These are phyloP conservation scores for Canariomyces notabilis DNA, from an alignment of 2,329 filamentous ascomycete species.

Conservation along the genomic window DNA sequence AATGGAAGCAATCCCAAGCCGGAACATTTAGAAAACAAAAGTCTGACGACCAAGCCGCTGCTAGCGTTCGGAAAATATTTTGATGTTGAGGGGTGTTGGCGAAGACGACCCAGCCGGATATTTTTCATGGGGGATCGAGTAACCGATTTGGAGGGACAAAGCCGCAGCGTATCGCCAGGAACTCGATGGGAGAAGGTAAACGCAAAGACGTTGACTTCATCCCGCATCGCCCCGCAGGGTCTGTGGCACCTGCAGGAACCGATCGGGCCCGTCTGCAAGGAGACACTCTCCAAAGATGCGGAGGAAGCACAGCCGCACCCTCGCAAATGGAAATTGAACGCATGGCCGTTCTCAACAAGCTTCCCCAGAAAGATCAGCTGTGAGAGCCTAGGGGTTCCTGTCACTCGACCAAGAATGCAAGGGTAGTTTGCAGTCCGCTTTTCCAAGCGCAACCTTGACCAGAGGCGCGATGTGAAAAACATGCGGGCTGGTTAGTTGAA, in stretches of 20 bases:
- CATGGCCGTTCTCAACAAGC: neutral
- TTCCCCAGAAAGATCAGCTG: constrained; percentile 9
- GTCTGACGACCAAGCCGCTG: neutral
- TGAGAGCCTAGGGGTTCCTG: neutral
- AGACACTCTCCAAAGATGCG: neutral
- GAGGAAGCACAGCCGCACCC: neutral
- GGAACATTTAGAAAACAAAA: constrained; percentile 2
- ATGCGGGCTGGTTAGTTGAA: neutral
- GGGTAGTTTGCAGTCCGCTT: neutral
- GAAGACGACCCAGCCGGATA: no score
- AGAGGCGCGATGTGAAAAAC: neutral
- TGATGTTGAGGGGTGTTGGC: constrained; percentile 17
- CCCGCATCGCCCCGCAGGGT: neutral
- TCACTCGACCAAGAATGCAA: neutral
- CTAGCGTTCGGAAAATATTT: constrained; percentile 11
- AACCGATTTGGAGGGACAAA: no score
- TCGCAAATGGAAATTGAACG: neutral
- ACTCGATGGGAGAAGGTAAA: no score
- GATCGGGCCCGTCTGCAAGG: neutral
- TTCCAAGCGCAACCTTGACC: neutral
- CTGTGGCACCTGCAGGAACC: neutral
- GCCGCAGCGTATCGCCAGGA: constrained; percentile 12
- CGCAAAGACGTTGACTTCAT: neutral
- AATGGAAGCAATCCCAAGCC: constrained; percentile 2
- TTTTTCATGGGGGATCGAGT: constrained; percentile 2